Evolutionary conservation across 1,139 yeast genomes (phyloP), one percentile per base, ranked within the genome.

Genomic region (Protomyces gravidus): DNA sequence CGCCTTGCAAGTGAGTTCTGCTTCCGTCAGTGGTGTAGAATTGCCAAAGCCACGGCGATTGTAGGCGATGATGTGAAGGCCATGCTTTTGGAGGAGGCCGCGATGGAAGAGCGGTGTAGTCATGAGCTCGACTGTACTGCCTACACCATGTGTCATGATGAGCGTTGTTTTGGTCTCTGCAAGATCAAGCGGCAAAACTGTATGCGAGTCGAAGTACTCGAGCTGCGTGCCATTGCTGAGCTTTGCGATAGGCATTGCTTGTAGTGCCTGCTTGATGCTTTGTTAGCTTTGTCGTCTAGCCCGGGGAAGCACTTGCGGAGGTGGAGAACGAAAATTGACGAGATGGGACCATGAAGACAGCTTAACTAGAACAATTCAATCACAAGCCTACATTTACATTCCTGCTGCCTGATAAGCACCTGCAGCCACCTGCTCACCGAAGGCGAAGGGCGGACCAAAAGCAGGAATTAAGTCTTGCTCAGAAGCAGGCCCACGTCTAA

Each of bases 401-500:
- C 42, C 42, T n/a, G 42, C 42, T 36, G 42, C 42, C 2, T 19
- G 23, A 36, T 36, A 36, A 7, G 42, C 42, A 17, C 42, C 42
- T 11, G 42, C 42, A 2, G 42, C 42, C 4, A 36, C 42, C 13
- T 36, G 42, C 13, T 36, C 42, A 13, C 42, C 42, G 21, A 36
- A 36, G 19, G 23, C 17, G 21, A 36, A 46, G 11, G 50, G 50
- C 9, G 50, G 50, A 5, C 33, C 32, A 27, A 46, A 46, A 5
- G 50, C 50, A 9, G 50, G 36, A 46, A 46, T 46, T 36, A 46
- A 19, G 17, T 46, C 50, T 27, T 46, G 27, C 36, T 17, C 13
- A n/a, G 27, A 13, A 13, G 27, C 30, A 36, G 42, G 42, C 9
- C 33, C 50, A 13, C 50, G 36, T 13, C 78, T 80, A 66, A 89